Evolutionary conservation across 495 filamentous ascomycete species (phyloP).

Genomic region (Jackrogersella multiformis): DNA sequence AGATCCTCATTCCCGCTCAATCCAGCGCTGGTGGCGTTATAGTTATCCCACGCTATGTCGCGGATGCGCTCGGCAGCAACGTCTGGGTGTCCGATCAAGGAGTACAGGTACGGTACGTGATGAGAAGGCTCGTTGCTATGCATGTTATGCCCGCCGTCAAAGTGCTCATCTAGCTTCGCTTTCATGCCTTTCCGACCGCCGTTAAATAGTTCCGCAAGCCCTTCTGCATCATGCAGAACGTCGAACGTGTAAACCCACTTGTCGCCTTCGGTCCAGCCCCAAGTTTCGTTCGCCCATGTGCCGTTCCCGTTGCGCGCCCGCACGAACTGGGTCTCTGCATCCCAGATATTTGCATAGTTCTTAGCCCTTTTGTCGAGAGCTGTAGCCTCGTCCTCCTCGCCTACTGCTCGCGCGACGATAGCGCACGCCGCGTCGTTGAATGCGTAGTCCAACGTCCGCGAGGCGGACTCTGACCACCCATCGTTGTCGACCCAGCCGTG

Average conservation of each 20-base stretch:
- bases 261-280: slow-evolving; percentile 49
- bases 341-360: slow-evolving; percentile 46
- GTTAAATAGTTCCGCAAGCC: slow-evolving; percentile 38
- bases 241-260: slow-evolving; percentile 49
- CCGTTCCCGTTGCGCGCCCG: slow-evolving; percentile 47
- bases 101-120: slow-evolving; percentile 48
- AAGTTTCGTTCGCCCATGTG: slow-evolving; percentile 41
- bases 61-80: slow-evolving; percentile 38
- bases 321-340: slow-evolving; percentile 45
- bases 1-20: slow-evolving; percentile 47
- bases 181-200: slow-evolving; percentile 42
- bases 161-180: slow-evolving; percentile 45
- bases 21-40: slow-evolving; percentile 45
- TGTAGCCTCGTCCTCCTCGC: slow-evolving; percentile 24
- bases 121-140: slow-evolving; percentile 49
- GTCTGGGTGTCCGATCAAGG: slow-evolving; percentile 41
- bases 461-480: slow-evolving; percentile 46
- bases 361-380: slow-evolving; percentile 35
- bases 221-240: slow-evolving; percentile 45
- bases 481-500: slow-evolving; percentile 50
- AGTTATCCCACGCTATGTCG: slow-evolving; percentile 41
- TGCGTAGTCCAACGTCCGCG: slow-evolving; percentile 47
- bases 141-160: slow-evolving; percentile 47
- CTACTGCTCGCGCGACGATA: slow-evolving; percentile 39
- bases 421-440: slow-evolving; percentile 47